These are phyloP conservation scores for Phlyctochytrium bullatum DNA, from an alignment of 192 early-diverging fungal genomes.

Conservation along the genomic window DNA sequence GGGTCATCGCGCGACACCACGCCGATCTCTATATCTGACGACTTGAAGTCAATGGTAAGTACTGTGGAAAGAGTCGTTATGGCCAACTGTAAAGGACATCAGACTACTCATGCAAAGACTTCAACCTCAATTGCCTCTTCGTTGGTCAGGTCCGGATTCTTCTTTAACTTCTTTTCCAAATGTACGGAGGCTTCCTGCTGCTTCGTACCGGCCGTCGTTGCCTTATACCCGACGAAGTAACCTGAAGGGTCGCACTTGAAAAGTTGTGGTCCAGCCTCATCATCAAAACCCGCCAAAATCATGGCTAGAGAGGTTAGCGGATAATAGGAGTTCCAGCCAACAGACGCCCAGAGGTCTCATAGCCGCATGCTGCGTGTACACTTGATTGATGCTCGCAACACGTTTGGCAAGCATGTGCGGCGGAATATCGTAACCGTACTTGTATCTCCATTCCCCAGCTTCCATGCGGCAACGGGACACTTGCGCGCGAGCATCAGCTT, in stretches of 20 bases:
- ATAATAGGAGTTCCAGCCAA: constrained; percentile 39
- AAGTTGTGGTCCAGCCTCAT: constrained; percentile 93
- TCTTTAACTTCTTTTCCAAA: constrained; percentile 98
- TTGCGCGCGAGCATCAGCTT: constrained; percentile 90
- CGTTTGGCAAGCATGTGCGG: constrained; percentile 96
- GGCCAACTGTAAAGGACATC: constrained; percentile 62
- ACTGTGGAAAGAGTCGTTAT: constrained; percentile 91
- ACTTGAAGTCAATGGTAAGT: constrained; percentile 92
- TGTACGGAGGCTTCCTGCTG: constrained; percentile 93
- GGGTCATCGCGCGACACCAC: constrained; percentile 75
- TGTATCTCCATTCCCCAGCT: constrained; percentile 98
- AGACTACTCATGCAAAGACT: background rate
- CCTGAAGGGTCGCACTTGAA: constrained; percentile 99
- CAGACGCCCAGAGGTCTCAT: constrained; percentile 97
- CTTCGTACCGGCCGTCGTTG: constrained; percentile 93
- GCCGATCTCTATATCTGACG: constrained; percentile 93
- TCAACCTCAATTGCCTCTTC: constrained; percentile 91
- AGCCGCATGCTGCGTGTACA: constrained; percentile 98
- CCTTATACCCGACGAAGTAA: constrained; percentile 96
- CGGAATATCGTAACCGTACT: constrained; percentile 97
- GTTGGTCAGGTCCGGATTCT: constrained; percentile 68
- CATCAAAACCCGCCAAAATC: constrained; percentile 96
- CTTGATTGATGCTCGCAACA: constrained; percentile 98
- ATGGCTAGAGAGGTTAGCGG: constrained; percentile 62
- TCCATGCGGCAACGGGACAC: constrained; percentile 90